Evolutionary conservation across 768 basidiomycete genomes (phyloP).

Genomic region (Phaeotremella fagi): DNA sequence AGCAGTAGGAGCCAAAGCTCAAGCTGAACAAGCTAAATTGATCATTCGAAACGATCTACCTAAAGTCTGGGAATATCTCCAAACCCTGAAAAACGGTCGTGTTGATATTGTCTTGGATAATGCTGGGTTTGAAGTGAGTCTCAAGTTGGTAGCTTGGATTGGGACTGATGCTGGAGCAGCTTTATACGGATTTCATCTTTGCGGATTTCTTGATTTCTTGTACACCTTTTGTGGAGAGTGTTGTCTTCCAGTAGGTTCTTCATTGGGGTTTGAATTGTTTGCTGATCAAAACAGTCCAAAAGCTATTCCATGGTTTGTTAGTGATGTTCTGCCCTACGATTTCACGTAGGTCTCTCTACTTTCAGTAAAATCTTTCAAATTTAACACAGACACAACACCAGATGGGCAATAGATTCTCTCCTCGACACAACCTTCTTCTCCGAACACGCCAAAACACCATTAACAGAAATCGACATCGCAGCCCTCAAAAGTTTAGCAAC

Average conservation of each 20-base stretch:
- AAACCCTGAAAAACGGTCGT: conserved; percentile 54
- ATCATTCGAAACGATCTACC: conserved; percentile 81
- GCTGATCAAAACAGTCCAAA: conserved; percentile 71
- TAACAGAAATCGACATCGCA: conserved; percentile 32
- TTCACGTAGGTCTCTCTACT: conserved; percentile 52
- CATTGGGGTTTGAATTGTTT: conserved; percentile 3
- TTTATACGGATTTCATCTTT: conserved; percentile 88
- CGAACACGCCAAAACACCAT: conserved; percentile 36
- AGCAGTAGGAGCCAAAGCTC: conserved; percentile 72
- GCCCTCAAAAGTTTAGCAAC: conserved; percentile 58
- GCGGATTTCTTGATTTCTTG: conserved; percentile 73
- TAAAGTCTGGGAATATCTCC: conserved; percentile 67
- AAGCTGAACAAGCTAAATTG: conserved; percentile 66
- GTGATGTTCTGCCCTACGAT: conserved; percentile 84
- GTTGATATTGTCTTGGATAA: conserved; percentile 92
- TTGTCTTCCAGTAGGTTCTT: conserved; percentile 78
- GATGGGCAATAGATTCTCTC: conserved; percentile 56
- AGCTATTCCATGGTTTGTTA: conserved; percentile 94
- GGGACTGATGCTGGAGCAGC: conserved; percentile 41
- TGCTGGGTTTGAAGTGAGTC: conserved; percentile 79
- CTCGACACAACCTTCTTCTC: conserved; percentile 58
- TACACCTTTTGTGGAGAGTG: conserved; percentile 73
- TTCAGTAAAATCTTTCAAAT: background rate
- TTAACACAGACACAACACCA: conserved; percentile 1
- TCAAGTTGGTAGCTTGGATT: background rate